Base-by-base conservation (phyloP, 345 rosid species). In the Reutealis trisperma region DNA sequence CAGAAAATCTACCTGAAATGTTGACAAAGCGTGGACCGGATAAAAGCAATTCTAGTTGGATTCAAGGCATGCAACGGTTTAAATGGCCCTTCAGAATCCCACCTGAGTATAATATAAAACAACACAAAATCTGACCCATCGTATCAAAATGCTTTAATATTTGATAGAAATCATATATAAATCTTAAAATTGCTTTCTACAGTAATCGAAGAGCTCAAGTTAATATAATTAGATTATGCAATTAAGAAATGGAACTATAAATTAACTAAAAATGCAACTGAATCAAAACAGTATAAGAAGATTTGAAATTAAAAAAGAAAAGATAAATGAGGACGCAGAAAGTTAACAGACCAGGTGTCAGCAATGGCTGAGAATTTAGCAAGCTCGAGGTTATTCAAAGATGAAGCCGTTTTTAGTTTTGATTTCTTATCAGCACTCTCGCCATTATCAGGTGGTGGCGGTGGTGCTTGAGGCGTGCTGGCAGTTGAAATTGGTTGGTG, bases 31-130 rank as follows among this genome's bases (percentile, higher is more conserved):
- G 97, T 83, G n/a, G 99, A 96, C 64, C 95, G 94, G 54, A 94
- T 86, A 83, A 96, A 96, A 79, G 98, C 95, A 67, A 96, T 83
- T 69, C 98, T 86, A 14, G 93, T 90, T 55, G 98, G 97, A 73
- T 96, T 96, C 93, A 93, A 85, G 41, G 57, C 61, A 83, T 96
- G 97, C 86, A 96, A 85, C 1, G 98, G 98, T 73, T 89, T 94
- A 76, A 91, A 96, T 1, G 98, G 97, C 49, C 97, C 98, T 80
- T 88, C 91, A 71, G 90, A 79, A 84, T 92, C 97, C 99, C 98
- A 96, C 98, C 99, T 96, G 76, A 58, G 49, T 2, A 60, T 24
- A 16, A n/a, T 42, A 14, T 0, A 22, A 19, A 22, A 12, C 1
- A 24, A 60, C 4, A 60, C 13, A 24, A 11, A n/a, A 24, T 34